Conservation (phyloP, 805 yeast species). For the Blastobotrys chiropterorum region DNA sequence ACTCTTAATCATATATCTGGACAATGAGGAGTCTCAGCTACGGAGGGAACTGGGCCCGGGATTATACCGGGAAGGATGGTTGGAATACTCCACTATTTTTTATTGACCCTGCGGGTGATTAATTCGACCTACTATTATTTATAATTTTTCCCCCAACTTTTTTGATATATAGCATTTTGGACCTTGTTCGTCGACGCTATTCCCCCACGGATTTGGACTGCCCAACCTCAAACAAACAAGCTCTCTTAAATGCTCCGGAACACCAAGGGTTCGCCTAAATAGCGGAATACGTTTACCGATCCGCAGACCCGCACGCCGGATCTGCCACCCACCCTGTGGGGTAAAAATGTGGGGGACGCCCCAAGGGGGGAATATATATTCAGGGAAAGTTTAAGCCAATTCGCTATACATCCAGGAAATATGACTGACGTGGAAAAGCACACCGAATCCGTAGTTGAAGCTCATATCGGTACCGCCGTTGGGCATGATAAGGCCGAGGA, state of each 20-base stretch:
- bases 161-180: too few species aligned
- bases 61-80: slow-evolving; percentile 4
- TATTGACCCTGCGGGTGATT: not conserved
- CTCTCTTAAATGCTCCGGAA: too few species aligned
- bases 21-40: not conserved
- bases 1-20: not conserved
- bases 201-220: too few species aligned
- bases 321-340: not conserved
- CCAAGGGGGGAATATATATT: not conserved
- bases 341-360: not conserved
- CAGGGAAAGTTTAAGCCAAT: too few species aligned
- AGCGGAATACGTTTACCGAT: too few species aligned
- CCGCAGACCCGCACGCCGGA: too few species aligned
- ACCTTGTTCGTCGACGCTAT: too few species aligned
- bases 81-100: slow-evolving; percentile 6
- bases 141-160: too few species aligned
- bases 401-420: not conserved
- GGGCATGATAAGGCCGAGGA: not conserved
- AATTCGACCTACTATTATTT: too few species aligned
- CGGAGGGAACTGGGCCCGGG: slow-evolving; percentile 3
- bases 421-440: not conserved
- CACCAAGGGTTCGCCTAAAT: too few species aligned
- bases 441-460: not conserved
- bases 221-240: too few species aligned
- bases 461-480: not conserved